Percentiles rank a stretch among this genome's conserved stretches.
phyloP scores from a whole-genome alignment of 2,329 filamentous ascomycete genomes.

The Botrytis sinoallii region DNA sequence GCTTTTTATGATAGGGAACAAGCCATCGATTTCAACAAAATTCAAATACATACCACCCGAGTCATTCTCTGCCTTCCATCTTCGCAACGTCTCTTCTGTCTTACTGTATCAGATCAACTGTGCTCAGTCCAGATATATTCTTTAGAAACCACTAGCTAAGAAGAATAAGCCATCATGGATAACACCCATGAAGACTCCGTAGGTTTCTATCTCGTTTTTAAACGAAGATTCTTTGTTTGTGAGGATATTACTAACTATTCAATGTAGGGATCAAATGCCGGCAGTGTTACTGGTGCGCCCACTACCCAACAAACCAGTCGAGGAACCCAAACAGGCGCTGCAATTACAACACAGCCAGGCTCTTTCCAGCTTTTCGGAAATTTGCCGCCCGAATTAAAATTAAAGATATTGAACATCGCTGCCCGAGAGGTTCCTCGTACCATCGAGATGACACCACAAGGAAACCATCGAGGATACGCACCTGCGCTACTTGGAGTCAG shows the following conservation, averaged over 20 bases:
- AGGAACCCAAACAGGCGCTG: background rate
- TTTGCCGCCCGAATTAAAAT: background rate
- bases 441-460: background rate
- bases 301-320: background rate
- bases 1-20: background rate
- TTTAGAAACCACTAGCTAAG: background rate
- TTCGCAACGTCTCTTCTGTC: background rate
- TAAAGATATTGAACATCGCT: background rate
- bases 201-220: background rate
- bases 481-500: background rate
- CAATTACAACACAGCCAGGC: background rate
- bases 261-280: background rate
- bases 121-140: background rate
- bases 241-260: background rate
- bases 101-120: background rate
- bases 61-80: background rate
- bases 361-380: background rate
- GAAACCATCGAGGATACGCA: background rate
- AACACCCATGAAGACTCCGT: background rate
- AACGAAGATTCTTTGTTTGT: background rate
- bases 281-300: background rate
- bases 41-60: background rate
- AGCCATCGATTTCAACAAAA: background rate
- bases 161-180: background rate
- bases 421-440: background rate